A percentile compares a stretch with the other conserved stretches of the same genome.
Evolutionary conservation across 805 yeast species (phyloP).

Genomic region (Candida xiaguanensis): DNA sequence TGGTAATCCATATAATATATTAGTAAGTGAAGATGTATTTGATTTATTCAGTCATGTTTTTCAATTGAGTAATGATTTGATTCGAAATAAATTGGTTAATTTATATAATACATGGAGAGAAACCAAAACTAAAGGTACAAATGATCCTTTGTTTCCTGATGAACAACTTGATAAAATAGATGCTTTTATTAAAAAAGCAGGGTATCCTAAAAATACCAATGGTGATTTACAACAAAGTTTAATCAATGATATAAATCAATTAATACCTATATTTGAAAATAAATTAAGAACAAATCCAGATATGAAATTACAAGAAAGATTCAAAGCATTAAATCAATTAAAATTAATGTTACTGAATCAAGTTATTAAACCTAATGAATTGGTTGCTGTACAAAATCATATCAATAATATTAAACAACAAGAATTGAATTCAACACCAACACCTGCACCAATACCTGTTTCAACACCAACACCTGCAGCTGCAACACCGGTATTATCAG

Average conservation of each 20-base stretch:
- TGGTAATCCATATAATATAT: slow-evolving; percentile 83
- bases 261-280: slow-evolving; percentile 41
- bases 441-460: slow-evolving; percentile 5
- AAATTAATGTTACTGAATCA: slow-evolving; percentile 36
- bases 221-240: slow-evolving; percentile 11
- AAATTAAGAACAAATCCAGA: slow-evolving; percentile 36
- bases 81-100: slow-evolving; percentile 68
- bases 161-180: slow-evolving; percentile 72
- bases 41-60: slow-evolving; percentile 72
- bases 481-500: slow-evolving; percentile 5
- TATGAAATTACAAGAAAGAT: slow-evolving; percentile 44
- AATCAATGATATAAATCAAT: slow-evolving; percentile 31
- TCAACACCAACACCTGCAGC: slow-evolving; percentile 13
- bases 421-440: slow-evolving; percentile 14
- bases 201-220: slow-evolving; percentile 13
- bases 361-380: slow-evolving; percentile 29
- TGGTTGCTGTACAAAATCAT: slow-evolving; percentile 36
- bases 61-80: slow-evolving; percentile 71
- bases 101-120: slow-evolving; percentile 86
- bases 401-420: slow-evolving; percentile 36
- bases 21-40: slow-evolving; percentile 68
- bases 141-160: slow-evolving; percentile 66
- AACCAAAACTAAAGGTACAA: slow-evolving; percentile 56
- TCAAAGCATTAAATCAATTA: slow-evolving; percentile 43
- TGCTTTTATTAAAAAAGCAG: slow-evolving; percentile 50